phyloP scores from a whole-genome alignment of 2,329 filamentous ascomycete species.

The Claviceps maximensis region DNA sequence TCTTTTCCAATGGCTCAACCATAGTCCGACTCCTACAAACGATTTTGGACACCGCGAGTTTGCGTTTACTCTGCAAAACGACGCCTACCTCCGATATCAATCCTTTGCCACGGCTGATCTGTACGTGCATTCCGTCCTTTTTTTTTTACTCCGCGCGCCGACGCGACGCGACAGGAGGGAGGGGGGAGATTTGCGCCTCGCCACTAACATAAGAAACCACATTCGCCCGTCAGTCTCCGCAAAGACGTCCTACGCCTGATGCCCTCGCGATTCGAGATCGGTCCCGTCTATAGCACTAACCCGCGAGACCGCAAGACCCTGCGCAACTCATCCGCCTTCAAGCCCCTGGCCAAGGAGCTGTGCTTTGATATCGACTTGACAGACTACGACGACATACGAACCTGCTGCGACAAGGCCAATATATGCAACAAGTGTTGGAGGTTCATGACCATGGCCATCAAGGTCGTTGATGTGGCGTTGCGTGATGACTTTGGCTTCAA shows the following conservation, averaged over 20 bases:
- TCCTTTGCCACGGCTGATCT: conserved; percentile 43
- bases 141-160: neutral
- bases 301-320: conserved; percentile 85
- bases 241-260: conserved; percentile 84
- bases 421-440: conserved; percentile 93
- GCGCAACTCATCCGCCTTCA: conserved; percentile 68
- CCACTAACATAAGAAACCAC: conserved; percentile 5
- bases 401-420: conserved; percentile 84
- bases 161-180: too few relatives aligned
- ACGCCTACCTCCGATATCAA: conserved; percentile 86
- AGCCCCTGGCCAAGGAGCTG: conserved; percentile 79
- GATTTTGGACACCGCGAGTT: conserved; percentile 94
- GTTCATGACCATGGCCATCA: conserved; percentile 96
- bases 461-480: conserved; percentile 75
- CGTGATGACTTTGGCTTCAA: conserved; percentile 93
- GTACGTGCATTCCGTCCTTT: conserved; percentile 18
- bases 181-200: too few relatives aligned
- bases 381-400: conserved; percentile 93
- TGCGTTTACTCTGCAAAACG: conserved; percentile 85
- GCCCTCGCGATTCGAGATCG: conserved; percentile 93
- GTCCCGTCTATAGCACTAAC: conserved; percentile 90
- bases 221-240: conserved; percentile 51
- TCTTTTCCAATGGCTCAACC: conserved; percentile 96
- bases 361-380: conserved; percentile 99
- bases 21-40: conserved; percentile 69